Evolutionary conservation across 2,329 filamentous ascomycete species (phyloP).

Genomic region (Curvularia sp.): DNA sequence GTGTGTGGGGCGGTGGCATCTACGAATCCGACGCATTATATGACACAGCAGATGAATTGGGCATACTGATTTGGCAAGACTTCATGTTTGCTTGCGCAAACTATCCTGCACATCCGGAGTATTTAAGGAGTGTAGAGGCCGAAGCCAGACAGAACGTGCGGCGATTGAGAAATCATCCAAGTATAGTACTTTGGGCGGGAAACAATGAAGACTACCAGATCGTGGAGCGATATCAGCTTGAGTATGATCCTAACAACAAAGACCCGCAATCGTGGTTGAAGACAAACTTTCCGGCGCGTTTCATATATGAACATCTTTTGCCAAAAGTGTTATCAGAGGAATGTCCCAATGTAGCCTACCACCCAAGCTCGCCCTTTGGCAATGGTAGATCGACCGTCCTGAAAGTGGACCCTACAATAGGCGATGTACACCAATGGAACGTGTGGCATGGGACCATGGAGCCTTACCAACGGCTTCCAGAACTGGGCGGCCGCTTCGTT

Average conservation of each 20-base stretch:
- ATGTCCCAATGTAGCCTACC: slow-evolving; percentile 71
- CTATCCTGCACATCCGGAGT: slow-evolving; percentile 67
- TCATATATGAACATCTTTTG: slow-evolving; percentile 85
- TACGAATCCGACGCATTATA: slow-evolving; percentile 79
- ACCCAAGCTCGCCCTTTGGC: slow-evolving; percentile 85
- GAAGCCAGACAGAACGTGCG: slow-evolving; percentile 70
- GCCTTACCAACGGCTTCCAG: slow-evolving; percentile 82
- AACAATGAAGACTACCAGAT: slow-evolving; percentile 97
- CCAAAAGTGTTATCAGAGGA: slow-evolving; percentile 73
- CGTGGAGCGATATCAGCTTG: slow-evolving; percentile 73
- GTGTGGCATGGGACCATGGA: slow-evolving; percentile 95
- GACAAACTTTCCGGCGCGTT: slow-evolving; percentile 86
- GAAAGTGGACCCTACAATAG: slow-evolving; percentile 70
- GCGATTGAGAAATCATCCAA: slow-evolving; percentile 82
- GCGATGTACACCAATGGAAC: slow-evolving; percentile 96
- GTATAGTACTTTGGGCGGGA: slow-evolving; percentile 84
- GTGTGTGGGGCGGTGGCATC: slow-evolving; percentile 81
- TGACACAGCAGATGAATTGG: slow-evolving; percentile 76
- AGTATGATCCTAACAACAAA: slow-evolving; percentile 79
- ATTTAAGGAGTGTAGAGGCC: slow-evolving; percentile 59
- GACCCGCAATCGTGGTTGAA: slow-evolving; percentile 83
- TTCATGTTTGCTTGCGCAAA: slow-evolving; percentile 77
- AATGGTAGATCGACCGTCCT: slow-evolving; percentile 68
- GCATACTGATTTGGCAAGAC: slow-evolving; percentile 84
- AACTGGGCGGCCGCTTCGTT: slow-evolving; percentile 86